Conservation (phyloP, 148 eudicot species). For the Spergularia marina region DNA sequence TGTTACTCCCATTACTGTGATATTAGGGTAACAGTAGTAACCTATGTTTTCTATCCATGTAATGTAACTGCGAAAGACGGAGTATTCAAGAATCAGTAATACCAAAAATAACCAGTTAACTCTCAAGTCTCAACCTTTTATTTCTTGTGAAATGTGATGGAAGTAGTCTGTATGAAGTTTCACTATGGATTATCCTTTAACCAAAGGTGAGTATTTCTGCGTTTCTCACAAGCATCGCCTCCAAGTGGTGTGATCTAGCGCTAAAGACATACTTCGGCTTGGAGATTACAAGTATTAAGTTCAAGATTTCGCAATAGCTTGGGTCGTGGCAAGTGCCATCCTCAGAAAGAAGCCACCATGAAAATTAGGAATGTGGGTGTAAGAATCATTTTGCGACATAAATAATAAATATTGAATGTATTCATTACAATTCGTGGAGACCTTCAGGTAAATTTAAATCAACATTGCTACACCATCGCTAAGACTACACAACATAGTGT, state of each 20-base stretch:
- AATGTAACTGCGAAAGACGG: not conserved
- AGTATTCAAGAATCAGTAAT: not conserved
- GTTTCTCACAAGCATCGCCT: too few relatives aligned
- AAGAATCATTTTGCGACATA: not conserved
- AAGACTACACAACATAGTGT: slow-evolving; percentile 29
- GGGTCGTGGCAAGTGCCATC: too few relatives aligned
- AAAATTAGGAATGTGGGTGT: slow-evolving; percentile 2
- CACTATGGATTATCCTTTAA: too few relatives aligned
- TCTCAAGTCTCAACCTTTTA: too few relatives aligned
- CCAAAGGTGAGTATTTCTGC: too few relatives aligned
- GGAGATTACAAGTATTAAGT: too few relatives aligned
- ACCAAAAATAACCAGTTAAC: too few relatives aligned
- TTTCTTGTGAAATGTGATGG: too few relatives aligned
- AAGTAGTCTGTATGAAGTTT: too few relatives aligned
- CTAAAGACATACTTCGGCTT: too few relatives aligned
- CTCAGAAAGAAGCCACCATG: not conserved
- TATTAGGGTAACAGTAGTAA: not conserved
- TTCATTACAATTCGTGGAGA: slow-evolving; percentile 7
- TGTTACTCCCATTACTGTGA: not conserved
- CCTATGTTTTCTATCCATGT: not conserved
- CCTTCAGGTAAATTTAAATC: slow-evolving; percentile 18
- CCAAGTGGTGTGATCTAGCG: too few relatives aligned
- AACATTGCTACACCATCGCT: slow-evolving; percentile 30
- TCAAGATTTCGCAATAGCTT: too few relatives aligned
- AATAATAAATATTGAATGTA: slow-evolving; percentile 22